phyloP scores from a whole-genome alignment of 2,329 filamentous ascomycete genomes.

The Pseudogymnoascus pannorum region DNA sequence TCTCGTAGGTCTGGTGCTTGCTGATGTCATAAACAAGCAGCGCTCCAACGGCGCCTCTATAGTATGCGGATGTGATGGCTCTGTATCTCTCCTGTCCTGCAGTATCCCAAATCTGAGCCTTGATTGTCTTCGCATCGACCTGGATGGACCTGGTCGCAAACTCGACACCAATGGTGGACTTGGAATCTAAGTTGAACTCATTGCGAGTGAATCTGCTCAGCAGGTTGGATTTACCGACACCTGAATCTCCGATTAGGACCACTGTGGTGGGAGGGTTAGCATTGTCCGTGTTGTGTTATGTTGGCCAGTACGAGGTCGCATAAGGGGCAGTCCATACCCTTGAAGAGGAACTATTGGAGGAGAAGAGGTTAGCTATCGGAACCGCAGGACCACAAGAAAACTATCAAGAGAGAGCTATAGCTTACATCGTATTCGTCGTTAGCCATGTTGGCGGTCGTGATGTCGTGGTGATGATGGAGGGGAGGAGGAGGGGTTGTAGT shows the following conservation, averaged over 20 bases:
- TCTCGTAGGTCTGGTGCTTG: slow-evolving; percentile 99
- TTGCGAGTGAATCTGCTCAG: slow-evolving; percentile 99
- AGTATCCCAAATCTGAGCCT: slow-evolving; percentile 99
- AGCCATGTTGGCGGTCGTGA: slow-evolving; percentile 61
- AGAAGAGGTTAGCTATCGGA: slow-evolving; percentile 30
- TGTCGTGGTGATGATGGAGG: slow-evolving; percentile 19
- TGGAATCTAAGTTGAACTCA: slow-evolving; percentile 99
- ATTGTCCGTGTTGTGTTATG: slow-evolving; percentile 19
- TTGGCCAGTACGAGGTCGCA: slow-evolving; percentile 1
- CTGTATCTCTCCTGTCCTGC: slow-evolving; percentile 98
- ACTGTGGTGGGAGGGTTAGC: slow-evolving; percentile 47
- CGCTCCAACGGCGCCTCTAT: slow-evolving; percentile 92
- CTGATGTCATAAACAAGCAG: slow-evolving; percentile 99
- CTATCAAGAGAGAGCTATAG: slow-evolving; percentile 18
- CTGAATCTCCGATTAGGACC: slow-evolving; percentile 97
- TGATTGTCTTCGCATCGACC: slow-evolving; percentile 99
- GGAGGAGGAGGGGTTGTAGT: slow-evolving; percentile 13
- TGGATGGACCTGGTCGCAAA: slow-evolving; percentile 98
- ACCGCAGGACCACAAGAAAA: slow-evolving; percentile 28
- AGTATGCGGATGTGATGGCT: slow-evolving; percentile 98
- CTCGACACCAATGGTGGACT: slow-evolving; percentile 99
- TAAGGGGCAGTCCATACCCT: slow-evolving; percentile 42
- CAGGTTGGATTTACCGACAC: slow-evolving; percentile 99
- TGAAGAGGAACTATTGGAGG: slow-evolving; percentile 82
- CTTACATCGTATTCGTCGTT: slow-evolving; percentile 99